phyloP scores from a whole-genome alignment of 495 filamentous ascomycete species.

The Neurospora tetrasperma region DNA sequence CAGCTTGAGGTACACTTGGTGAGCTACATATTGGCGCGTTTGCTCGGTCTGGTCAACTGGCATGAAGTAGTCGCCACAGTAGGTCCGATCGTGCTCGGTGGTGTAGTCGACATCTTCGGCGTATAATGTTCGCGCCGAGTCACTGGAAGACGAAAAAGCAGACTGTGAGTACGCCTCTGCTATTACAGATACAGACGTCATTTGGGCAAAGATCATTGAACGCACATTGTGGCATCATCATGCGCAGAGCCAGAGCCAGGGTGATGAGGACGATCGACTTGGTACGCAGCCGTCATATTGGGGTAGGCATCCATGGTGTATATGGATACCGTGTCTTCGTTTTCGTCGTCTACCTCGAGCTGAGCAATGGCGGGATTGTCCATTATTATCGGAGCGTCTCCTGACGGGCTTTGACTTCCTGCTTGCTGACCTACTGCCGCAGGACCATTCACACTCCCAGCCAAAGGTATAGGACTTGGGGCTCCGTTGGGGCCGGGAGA shows the following conservation, averaged over 20 bases:
- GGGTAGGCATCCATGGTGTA: constrained; percentile 28
- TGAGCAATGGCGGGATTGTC: neutral
- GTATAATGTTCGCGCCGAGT: constrained; percentile 50
- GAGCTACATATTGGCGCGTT: constrained; percentile 55
- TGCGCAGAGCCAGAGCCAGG: neutral
- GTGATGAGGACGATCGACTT: constrained; percentile 17
- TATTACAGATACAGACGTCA: neutral
- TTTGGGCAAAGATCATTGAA: neutral
- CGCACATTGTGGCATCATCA: constrained; percentile 39
- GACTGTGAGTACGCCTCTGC: constrained; percentile 3
- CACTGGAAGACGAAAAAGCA: constrained; percentile 13
- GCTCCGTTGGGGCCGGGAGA: neutral
- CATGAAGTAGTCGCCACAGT: constrained; percentile 62
- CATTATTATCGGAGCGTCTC: neutral
- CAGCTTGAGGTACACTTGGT: constrained; percentile 53
- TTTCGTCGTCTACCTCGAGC: constrained; percentile 6
- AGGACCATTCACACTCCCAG: neutral
- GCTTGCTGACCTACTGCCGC: neutral
- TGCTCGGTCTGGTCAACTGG: constrained; percentile 69
- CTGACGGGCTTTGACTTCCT: neutral
- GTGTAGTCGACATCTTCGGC: constrained; percentile 45
- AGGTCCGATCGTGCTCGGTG: constrained; percentile 56
- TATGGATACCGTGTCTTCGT: constrained; percentile 9
- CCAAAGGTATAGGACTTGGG: neutral
- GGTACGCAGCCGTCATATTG: constrained; percentile 15